A percentile compares a stretch with the other conserved stretches of the same genome.
These are phyloP conservation scores for Epichloe elymi DNA, from an alignment of 2,329 filamentous ascomycete species.

Conservation along the genomic window DNA sequence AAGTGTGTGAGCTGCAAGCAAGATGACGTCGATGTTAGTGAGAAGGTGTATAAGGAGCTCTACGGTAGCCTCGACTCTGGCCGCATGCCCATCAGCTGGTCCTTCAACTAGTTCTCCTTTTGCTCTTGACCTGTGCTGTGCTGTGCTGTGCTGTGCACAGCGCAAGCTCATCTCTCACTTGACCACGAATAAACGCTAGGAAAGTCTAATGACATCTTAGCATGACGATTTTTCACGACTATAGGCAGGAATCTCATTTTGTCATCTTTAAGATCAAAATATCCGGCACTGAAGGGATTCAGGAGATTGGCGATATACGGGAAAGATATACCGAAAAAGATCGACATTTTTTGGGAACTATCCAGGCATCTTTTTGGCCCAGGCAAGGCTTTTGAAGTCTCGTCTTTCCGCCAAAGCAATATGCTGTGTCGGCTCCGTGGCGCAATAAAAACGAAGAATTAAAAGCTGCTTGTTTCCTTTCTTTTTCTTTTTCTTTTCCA, in stretches of 20 bases:
- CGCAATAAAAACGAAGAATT: background rate
- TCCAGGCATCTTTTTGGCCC: background rate
- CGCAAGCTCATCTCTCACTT: background rate
- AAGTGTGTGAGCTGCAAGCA: slow-evolving; percentile 59
- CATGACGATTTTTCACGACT: slow-evolving; percentile 4
- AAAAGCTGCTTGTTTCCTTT: background rate
- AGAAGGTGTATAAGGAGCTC: slow-evolving; percentile 41
- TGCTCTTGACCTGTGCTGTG: background rate
- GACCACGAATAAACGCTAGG: background rate
- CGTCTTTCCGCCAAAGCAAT: background rate
- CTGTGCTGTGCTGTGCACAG: slow-evolving; percentile 7
- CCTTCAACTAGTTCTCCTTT: slow-evolving; percentile 24
- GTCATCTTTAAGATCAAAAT: background rate
- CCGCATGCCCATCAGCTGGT: slow-evolving; percentile 30
- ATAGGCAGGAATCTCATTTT: background rate
- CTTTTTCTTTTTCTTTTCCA: background rate
- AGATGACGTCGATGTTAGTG: slow-evolving; percentile 46
- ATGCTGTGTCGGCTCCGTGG: background rate
- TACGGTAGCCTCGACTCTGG: slow-evolving; percentile 32
- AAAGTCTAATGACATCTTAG: background rate
- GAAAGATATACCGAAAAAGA: background rate
- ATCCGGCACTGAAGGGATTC: background rate
- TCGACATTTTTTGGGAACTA: background rate
- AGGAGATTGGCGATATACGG: background rate
- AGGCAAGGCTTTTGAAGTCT: too few relatives aligned